Conservation (phyloP, 768 basidiomycete genomes). For the Serendipita sp. region DNA sequence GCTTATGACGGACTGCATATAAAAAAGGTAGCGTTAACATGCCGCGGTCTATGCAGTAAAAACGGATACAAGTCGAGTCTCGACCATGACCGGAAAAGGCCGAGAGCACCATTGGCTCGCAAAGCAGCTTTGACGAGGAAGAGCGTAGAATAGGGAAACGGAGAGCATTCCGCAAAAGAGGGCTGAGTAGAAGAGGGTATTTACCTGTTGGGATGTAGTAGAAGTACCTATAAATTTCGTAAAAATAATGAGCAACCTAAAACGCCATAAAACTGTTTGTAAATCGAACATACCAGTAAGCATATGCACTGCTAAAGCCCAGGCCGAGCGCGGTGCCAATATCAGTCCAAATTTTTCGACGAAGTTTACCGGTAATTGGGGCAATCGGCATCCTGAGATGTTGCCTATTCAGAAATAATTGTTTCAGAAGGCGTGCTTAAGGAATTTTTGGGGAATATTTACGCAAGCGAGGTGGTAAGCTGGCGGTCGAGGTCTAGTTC, state of each 20-base stretch:
- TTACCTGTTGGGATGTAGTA: slow-evolving; percentile 13
- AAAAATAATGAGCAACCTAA: neutral
- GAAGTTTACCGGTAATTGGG: slow-evolving; percentile 85
- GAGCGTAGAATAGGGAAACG: neutral
- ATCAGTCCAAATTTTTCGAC: slow-evolving; percentile 85
- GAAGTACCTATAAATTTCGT: slow-evolving; percentile 13
- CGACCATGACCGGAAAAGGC: neutral
- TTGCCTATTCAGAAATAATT: neutral
- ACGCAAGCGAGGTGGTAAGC: neutral
- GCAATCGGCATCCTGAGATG: slow-evolving; percentile 66
- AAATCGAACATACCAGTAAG: slow-evolving; percentile 63
- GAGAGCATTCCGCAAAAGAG: neutral
- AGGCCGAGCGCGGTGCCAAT: slow-evolving; percentile 59
- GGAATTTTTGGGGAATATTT: neutral
- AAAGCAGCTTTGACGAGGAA: neutral
- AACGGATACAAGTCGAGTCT: neutral
- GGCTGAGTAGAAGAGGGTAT: neutral
- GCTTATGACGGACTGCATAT: slow-evolving; percentile 59
- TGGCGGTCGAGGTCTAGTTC: neutral
- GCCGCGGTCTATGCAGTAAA: neutral
- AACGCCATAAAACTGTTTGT: neutral
- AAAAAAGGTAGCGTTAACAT: slow-evolving; percentile 12
- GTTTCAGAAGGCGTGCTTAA: too few relatives aligned
- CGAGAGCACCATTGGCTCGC: neutral
- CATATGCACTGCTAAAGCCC: slow-evolving; percentile 57